Conservation (phyloP, 305 asterid species). For the Fraxinus angustifolia region DNA sequence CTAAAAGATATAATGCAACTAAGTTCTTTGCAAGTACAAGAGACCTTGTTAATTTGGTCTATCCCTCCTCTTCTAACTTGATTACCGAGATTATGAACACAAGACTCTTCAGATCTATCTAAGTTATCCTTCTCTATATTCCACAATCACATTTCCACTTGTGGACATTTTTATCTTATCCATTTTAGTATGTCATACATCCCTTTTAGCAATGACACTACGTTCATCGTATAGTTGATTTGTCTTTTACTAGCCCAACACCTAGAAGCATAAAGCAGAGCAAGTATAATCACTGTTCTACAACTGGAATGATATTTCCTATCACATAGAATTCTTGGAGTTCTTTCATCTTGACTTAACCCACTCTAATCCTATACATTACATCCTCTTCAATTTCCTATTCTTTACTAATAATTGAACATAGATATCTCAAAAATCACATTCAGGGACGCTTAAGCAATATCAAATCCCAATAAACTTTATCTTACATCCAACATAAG, state of each 20-base stretch:
- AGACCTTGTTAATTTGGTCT: neutral
- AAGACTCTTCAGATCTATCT: neutral
- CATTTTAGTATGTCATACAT: neutral
- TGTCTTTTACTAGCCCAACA: neutral
- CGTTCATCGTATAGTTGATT: neutral
- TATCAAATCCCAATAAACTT: neutral
- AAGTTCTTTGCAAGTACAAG: neutral
- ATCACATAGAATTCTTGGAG: neutral
- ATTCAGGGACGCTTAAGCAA: neutral
- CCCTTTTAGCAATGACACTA: neutral
- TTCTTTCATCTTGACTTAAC: neutral
- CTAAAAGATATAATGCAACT: neutral
- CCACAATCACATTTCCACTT: neutral
- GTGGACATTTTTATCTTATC: neutral
- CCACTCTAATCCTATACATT: neutral
- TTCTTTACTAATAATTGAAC: neutral
- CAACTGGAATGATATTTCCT: neutral
- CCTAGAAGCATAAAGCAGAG: neutral
- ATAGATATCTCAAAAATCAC: neutral
- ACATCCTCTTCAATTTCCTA: neutral
- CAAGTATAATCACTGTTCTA: neutral
- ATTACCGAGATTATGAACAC: neutral
- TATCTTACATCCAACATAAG: neutral
- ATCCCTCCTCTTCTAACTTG: neutral
- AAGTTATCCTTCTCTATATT: neutral